Evolutionary conservation across 495 filamentous ascomycete species (phyloP).

Genomic region (Daldinia loculata): DNA sequence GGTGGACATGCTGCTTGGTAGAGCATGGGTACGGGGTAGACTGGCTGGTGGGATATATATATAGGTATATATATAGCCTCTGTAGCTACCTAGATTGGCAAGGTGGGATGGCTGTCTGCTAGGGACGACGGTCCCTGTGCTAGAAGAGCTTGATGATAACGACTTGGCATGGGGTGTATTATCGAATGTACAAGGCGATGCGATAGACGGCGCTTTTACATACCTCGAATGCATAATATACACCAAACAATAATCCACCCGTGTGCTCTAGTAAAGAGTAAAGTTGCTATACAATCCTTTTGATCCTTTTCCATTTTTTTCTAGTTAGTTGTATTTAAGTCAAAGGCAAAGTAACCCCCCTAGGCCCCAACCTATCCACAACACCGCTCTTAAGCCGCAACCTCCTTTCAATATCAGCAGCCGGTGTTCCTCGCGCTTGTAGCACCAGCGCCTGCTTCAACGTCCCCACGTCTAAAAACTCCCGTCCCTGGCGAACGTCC

Average conservation of each 20-base stretch:
- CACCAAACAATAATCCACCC: background rate
- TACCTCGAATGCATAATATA: slow-evolving; percentile 31
- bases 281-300: too few relatives aligned
- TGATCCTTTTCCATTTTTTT: too few relatives aligned
- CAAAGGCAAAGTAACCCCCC: slow-evolving; percentile 41
- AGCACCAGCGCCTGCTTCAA: slow-evolving; percentile 50
- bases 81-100: slow-evolving; percentile 19
- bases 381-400: slow-evolving; percentile 53
- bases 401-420: slow-evolving; percentile 49
- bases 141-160: slow-evolving; percentile 3
- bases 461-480: slow-evolving; percentile 53
- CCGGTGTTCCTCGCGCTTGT: slow-evolving; percentile 42
- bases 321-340: too few relatives aligned
- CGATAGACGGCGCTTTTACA: slow-evolving; percentile 32
- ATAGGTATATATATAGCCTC: too few relatives aligned
- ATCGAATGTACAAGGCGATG: slow-evolving; percentile 12
- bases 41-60: background rate
- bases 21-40: background rate
- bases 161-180: slow-evolving; percentile 26
- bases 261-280: too few relatives aligned
- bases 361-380: slow-evolving; percentile 49
- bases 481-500: slow-evolving; percentile 41
- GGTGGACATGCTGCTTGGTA: slow-evolving; percentile 86
- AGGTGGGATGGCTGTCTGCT: background rate
- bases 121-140: background rate